Conservation (phyloP, 257 asterid genomes). For the Rauvolfia tetraphylla region DNA sequence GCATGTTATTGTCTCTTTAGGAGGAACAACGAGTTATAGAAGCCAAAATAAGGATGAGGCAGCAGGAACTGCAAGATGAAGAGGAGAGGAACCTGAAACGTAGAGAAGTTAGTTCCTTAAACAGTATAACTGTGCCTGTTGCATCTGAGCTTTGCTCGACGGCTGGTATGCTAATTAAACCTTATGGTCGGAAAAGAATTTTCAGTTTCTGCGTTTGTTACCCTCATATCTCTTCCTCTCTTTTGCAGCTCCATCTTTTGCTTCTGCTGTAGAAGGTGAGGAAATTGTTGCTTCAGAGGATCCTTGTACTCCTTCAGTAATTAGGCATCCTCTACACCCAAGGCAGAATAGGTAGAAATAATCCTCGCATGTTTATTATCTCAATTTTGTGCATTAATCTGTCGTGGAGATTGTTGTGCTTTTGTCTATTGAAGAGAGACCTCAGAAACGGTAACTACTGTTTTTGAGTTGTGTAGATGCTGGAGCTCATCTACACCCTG, state of each 20-base stretch:
- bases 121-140: conserved; percentile 47
- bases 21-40: conserved; percentile 98
- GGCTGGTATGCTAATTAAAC: conserved; percentile 45
- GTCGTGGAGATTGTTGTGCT: neutral
- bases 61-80: conserved; percentile 87
- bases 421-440: neutral
- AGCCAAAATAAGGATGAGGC: conserved; percentile 97
- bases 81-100: conserved; percentile 64
- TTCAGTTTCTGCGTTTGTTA: conserved; percentile 14
- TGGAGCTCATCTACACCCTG: neutral
- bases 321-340: conserved; percentile 42
- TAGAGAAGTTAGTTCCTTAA: conserved; percentile 58
- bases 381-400: neutral
- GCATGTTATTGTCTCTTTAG: conserved; percentile 30
- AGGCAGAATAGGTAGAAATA: conserved; percentile 68
- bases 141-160: conserved; percentile 61
- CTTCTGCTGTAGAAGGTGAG: conserved; percentile 63
- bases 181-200: neutral
- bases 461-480: neutral
- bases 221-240: conserved; percentile 15
- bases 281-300: conserved; percentile 53
- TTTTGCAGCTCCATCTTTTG: conserved; percentile 50
- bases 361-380: neutral
- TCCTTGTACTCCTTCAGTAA: conserved; percentile 31
- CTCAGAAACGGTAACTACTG: neutral